Evolutionary conservation across 2,329 filamentous ascomycete genomes (phyloP), one percentile per base, ranked within the genome.

Genomic region (Trichoderma polysporum): DNA sequence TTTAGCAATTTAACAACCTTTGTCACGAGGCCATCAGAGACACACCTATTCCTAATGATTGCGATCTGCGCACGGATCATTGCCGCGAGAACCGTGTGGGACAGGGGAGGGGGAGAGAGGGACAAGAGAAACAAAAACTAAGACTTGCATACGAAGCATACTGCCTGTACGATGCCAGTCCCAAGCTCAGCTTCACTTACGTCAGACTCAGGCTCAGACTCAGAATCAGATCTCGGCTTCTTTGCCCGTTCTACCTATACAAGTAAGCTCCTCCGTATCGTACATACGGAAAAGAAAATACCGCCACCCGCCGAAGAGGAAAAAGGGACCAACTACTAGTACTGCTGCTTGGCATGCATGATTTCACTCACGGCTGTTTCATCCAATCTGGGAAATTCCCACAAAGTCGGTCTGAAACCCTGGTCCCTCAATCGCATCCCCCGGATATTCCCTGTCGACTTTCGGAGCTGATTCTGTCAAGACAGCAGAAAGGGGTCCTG

Each of bases 21-120:
- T 31, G 56, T 59, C 56, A 59, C 56, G 56, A 45, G 56, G 52
- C n/a, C 39, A 59, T 59, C 56, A 33, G 27, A 17, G 37, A 31
- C 39, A 47, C n/a, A 22, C 12, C 17, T 5, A 33, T 39, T 33
- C 19, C 39, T n/a, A 8, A 31, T 52, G 49, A 52, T 52, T 52
- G 37, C 56, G 37, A 59, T 45, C 39, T 31, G 33, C n/a, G 56
- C 56, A 59, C 56, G 7, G 39, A 25, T 59, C 12, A 9, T n/a
- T 31, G 39, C 3, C n/a, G 39, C 27, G 27, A 29, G 39, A 45
- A 5, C 9, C 39, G 25, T 39, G 27, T 58, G 41, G 25, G 27
- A 17, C 37, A 15, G 13, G 9, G 22, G n/a, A n/a, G 9, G 25
- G 22, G 25, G 22, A 12, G 17, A 41, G 25, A 47, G 52, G 52